Evolutionary conservation across 2,329 filamentous ascomycete species (phyloP), one percentile per base, ranked within the genome.

Genomic region (Biscogniauxia mediterranea): DNA sequence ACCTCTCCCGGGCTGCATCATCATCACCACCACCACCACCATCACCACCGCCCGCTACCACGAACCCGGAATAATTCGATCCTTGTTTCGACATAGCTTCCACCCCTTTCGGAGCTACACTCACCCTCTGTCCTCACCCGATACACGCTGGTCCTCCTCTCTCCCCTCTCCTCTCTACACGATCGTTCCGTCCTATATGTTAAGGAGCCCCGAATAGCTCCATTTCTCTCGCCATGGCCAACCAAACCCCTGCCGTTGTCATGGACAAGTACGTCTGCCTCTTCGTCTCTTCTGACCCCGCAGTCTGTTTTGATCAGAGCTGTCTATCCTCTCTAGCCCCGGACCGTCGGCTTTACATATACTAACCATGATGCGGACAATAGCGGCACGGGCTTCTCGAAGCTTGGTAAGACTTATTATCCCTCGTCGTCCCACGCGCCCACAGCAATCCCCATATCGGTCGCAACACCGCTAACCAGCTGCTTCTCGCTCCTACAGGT

Each of bases 221-320:
- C 67, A 66, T 54, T 59, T 56, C 66, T 63, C 68, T 73, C 76
- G 83, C 76, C 72, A 99, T 99, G 95, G 94, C 95, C 76, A 90
- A 91, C 82, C 94, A 98, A 88, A 98, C 95, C 77, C 95, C 95
- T 74, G 95, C 95, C 91, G 95, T 99, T 97, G 95, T 99, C 92
- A 99, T 99, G 94, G 95, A 99, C 95, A 99, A 99, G 95, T 97
- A 89, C 81, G 92, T 85, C 73, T 23, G 54, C 49, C 64, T 77
- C 73, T 67, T 71, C 73, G 66, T 73, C 71, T 73, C 71, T 70
- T 74, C 61, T 55, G 50, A 60, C 65, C 64, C 62, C 64, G 65
- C 65, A 64, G 58, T 61, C 59, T 56, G 32, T 38, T 38, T 38
- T 9, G 32, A 38, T 6, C 32, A 11, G 32, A 9, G 32, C 32